Conservation (phyloP, 352 stramenopile species). For the Pythium guiyangense region DNA sequence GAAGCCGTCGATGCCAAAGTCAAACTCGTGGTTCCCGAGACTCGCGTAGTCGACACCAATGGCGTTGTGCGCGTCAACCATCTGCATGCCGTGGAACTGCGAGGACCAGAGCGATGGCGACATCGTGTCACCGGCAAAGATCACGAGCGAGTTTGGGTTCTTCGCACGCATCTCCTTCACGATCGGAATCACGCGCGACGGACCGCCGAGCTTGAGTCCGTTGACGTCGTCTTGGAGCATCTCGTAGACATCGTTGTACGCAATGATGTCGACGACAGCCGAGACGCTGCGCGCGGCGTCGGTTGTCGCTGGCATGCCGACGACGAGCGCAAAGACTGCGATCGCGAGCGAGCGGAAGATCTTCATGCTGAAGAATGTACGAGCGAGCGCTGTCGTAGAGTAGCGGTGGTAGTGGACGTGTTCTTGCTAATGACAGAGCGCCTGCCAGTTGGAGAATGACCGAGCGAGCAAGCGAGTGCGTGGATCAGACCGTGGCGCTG, state of each 20-base stretch:
- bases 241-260: constrained; percentile 77
- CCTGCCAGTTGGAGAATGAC: constrained; percentile 21
- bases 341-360: constrained; percentile 22
- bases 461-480: background rate
- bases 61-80: constrained; percentile 71
- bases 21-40: constrained; percentile 81
- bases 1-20: constrained; percentile 75
- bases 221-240: constrained; percentile 56
- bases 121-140: constrained; percentile 78
- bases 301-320: constrained; percentile 4
- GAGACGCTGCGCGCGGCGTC: constrained; percentile 27
- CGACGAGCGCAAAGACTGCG: constrained; percentile 18
- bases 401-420: background rate
- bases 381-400: background rate
- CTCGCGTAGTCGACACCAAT: constrained; percentile 70
- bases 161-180: too few relatives aligned
- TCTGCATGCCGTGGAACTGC: constrained; percentile 77
- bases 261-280: constrained; percentile 13
- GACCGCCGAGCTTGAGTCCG: constrained; percentile 55
- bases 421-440: constrained; percentile 1
- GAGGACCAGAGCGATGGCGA: constrained; percentile 80
- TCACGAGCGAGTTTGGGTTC: too few relatives aligned
- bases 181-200: constrained; percentile 36
- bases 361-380: constrained; percentile 17
- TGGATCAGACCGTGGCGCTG: background rate